These are phyloP conservation scores for Microsporum ferrugineum DNA, from an alignment of 2,329 filamentous ascomycete genomes.

Conservation along the genomic window DNA sequence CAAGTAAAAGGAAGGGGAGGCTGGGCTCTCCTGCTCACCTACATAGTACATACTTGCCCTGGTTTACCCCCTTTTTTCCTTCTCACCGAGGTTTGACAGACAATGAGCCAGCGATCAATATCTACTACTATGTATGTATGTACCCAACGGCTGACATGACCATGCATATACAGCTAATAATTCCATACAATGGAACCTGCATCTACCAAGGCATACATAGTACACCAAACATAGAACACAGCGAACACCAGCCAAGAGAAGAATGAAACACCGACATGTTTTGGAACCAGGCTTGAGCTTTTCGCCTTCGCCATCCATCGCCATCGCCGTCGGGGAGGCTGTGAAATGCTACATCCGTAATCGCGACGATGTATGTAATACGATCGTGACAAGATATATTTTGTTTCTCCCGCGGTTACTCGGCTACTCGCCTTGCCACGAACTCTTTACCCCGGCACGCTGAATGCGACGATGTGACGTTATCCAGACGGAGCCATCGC, in stretches of 20 bases:
- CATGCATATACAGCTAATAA: too few species aligned
- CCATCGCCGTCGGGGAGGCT: background rate
- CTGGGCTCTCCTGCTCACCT: background rate
- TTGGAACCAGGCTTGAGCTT: background rate
- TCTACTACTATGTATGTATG: too few species aligned
- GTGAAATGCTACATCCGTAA: conserved; percentile 1
- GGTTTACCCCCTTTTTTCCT: background rate
- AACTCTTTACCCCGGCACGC: background rate
- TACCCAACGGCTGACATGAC: too few species aligned
- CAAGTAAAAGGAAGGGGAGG: background rate
- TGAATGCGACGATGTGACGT: background rate
- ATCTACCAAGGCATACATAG: background rate
- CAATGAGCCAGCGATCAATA: too few species aligned
- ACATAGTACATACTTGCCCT: background rate
- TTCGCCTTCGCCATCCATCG: background rate
- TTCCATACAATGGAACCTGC: background rate
- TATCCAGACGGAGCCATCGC: background rate
- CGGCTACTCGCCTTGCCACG: background rate
- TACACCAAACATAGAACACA: background rate
- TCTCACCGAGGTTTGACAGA: background rate
- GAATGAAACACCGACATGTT: background rate
- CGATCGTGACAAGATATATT: too few species aligned
- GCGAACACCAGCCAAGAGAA: background rate
- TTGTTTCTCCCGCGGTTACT: background rate
- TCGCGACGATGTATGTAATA: background rate